Percentiles rank a stretch among this genome's conserved stretches.
These are phyloP conservation scores for Leccinum boreale DNA, from an alignment of 768 basidiomycete species.

Conservation along the genomic window DNA sequence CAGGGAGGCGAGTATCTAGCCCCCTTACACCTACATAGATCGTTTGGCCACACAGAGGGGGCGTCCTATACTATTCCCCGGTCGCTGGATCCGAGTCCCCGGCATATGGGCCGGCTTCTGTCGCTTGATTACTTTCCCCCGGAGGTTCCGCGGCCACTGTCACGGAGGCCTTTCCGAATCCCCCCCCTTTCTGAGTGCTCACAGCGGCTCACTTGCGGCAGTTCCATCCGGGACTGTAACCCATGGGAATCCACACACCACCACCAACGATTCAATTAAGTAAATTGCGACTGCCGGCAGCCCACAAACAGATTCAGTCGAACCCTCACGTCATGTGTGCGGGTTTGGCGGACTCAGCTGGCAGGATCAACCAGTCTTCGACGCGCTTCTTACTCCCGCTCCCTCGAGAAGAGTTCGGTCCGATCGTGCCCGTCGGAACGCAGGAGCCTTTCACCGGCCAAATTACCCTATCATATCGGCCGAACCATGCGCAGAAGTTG, in stretches of 20 bases:
- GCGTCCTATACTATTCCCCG: background rate
- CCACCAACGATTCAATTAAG: background rate
- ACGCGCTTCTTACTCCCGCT: background rate
- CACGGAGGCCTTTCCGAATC: background rate
- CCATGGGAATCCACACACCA: background rate
- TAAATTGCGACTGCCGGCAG: background rate
- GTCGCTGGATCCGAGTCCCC: background rate
- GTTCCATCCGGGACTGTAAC: background rate
- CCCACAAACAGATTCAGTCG: background rate
- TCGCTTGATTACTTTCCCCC: background rate
- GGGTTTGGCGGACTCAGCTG: background rate
- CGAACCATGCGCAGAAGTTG: background rate
- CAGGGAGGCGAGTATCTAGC: background rate
- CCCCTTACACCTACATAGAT: background rate
- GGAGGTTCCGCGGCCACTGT: no score
- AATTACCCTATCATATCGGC: background rate
- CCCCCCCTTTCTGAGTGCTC: background rate
- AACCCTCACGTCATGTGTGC: background rate
- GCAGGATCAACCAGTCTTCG: background rate
- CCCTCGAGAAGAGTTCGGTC: background rate
- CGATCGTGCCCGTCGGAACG: background rate
- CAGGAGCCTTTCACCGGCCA: background rate
- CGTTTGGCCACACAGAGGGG: background rate
- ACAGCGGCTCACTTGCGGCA: constrained; percentile 2
- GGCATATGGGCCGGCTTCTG: background rate